Conservation (phyloP, 192 early-diverging fungal genomes). For the Coemansia sp. region DNA sequence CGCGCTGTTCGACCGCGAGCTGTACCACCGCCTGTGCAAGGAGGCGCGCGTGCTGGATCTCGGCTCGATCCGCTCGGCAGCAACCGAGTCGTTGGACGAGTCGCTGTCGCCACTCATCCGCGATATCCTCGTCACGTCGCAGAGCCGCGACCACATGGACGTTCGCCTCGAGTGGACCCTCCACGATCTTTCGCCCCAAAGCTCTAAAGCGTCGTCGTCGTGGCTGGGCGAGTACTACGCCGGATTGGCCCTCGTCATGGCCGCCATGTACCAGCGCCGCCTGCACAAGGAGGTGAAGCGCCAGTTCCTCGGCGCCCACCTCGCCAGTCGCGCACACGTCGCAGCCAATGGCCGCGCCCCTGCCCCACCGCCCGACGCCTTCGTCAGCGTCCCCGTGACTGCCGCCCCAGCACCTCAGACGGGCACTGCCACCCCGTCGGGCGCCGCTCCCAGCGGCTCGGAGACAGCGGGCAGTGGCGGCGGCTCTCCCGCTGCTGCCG, state of each 20-base stretch:
- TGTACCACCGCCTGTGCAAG: slow-evolving; percentile 40
- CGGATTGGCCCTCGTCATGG: slow-evolving; percentile 30
- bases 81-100: not conserved
- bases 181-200: not conserved
- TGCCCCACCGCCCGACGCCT: slow-evolving; percentile 18
- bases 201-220: slow-evolving; percentile 1
- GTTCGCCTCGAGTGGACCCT: slow-evolving; percentile 44
- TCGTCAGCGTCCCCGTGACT: slow-evolving; percentile 1
- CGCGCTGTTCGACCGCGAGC: slow-evolving; percentile 42
- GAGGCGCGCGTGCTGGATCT: slow-evolving; percentile 51
- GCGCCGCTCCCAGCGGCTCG: not conserved
- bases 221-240: slow-evolving; percentile 41
- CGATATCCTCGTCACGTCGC: slow-evolving; percentile 29
- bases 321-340: not conserved
- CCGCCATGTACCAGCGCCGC: slow-evolving; percentile 31
- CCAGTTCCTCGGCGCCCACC: slow-evolving; percentile 18
- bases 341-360: not conserved
- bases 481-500: not conserved
- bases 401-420: not conserved
- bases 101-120: not conserved
- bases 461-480: not conserved
- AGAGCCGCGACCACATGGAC: slow-evolving; percentile 37
- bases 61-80: slow-evolving; percentile 27
- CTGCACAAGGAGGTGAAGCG: slow-evolving; percentile 25
- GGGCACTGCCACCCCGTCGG: not conserved